Conservation (phyloP, 2,329 filamentous ascomycete genomes). For the Penicillium sp. region DNA sequence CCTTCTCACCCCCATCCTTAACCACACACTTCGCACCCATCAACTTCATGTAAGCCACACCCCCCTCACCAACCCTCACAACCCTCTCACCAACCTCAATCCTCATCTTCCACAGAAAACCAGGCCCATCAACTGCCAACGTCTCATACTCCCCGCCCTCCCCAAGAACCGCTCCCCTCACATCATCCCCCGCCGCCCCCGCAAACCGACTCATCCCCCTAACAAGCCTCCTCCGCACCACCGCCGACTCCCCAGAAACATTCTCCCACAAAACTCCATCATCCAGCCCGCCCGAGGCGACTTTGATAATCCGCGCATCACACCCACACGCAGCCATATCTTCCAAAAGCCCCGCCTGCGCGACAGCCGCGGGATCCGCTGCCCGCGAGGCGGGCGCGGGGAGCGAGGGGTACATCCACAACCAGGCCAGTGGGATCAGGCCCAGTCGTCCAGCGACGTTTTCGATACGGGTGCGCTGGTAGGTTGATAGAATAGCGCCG, state of each 20-base stretch:
- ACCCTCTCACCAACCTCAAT: conserved; percentile 63
- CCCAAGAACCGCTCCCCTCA: conserved; percentile 73
- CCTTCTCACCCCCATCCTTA: conserved; percentile 38
- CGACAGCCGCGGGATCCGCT: conserved; percentile 16
- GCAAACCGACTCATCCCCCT: conserved; percentile 62
- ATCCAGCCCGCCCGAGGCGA: conserved; percentile 86
- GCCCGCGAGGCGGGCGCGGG: conserved; percentile 50
- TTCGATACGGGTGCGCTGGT: conserved; percentile 95
- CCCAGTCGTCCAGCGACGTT: conserved; percentile 84
- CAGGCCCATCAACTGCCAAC: conserved; percentile 78
- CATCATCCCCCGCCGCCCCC: conserved; percentile 45
- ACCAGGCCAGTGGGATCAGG: conserved; percentile 77
- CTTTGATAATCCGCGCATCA: conserved; percentile 91
- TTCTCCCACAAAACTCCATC: conserved; percentile 78
- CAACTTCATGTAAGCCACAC: conserved; percentile 72
- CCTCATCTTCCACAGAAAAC: conserved; percentile 68
- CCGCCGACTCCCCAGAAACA: conserved; percentile 56
- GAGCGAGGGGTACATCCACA: conserved; percentile 87
- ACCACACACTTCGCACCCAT: conserved; percentile 57
- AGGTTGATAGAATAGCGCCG: conserved; percentile 90
- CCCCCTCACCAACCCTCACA: conserved; percentile 69
- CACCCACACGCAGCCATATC: conserved; percentile 80
- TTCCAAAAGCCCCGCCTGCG: conserved; percentile 60
- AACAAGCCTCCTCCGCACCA: conserved; percentile 52
- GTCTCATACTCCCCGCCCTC: conserved; percentile 98